Percentiles rank a stretch among this genome's conserved stretches.
Evolutionary conservation across 148 eudicot species (phyloP).

Genomic region (Rhododendron kiyosumense): DNA sequence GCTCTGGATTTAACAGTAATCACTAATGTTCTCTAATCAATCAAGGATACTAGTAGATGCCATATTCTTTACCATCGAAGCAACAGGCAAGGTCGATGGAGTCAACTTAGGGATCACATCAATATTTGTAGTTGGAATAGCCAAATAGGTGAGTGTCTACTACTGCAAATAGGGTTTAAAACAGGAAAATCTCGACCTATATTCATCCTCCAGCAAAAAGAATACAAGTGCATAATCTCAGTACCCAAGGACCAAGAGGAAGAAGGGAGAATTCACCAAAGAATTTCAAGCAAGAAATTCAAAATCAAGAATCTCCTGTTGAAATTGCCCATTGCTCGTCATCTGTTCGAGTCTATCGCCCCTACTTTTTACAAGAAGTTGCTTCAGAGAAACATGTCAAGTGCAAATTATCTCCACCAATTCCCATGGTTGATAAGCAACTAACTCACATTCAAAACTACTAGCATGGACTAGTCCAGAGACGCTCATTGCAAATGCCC

Average conservation of each 20-base stretch:
- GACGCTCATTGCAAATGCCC: slow-evolving; percentile 3
- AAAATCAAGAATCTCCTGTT: not conserved
- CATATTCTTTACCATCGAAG: not conserved
- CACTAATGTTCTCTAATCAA: not conserved
- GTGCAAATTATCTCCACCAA: not conserved
- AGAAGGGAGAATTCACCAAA: not conserved
- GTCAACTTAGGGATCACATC: not conserved
- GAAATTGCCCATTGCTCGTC: not conserved
- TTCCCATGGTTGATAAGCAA: not conserved
- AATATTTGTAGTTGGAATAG: not conserved
- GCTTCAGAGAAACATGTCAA: not conserved
- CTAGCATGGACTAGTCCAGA: slow-evolving; percentile 2
- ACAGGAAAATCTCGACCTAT: not conserved
- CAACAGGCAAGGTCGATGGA: not conserved
- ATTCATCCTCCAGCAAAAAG: not conserved
- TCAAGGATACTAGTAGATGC: not conserved
- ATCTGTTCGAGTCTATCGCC: not conserved
- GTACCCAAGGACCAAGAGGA: not conserved
- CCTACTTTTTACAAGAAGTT: not conserved
- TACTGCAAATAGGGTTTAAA: not conserved
- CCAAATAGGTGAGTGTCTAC: not conserved
- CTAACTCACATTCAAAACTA: not conserved
- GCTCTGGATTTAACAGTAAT: not conserved
- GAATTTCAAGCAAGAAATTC: not conserved
- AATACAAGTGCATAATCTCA: not conserved